Conservation (phyloP, 2,329 filamentous ascomycete genomes). For the Fusarium caatingaense region DNA sequence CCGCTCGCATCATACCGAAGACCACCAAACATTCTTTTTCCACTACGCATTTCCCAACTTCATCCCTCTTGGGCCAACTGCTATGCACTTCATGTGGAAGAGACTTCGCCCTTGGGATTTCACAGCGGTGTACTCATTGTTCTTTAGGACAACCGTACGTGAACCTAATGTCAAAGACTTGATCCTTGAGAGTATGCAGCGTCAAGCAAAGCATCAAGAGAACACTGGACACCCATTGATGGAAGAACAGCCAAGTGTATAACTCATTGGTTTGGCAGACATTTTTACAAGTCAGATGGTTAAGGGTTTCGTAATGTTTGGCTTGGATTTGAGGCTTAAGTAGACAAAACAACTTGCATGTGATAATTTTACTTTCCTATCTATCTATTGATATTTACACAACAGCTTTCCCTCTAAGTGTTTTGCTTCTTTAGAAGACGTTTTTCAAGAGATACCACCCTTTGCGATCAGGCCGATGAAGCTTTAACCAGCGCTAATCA, state of each 20-base stretch:
- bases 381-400: too few relatives aligned
- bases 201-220: neutral
- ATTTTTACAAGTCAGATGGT: neutral
- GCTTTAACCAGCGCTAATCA: too few relatives aligned
- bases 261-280: neutral
- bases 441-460: too few relatives aligned
- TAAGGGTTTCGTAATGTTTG: neutral
- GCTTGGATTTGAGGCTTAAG: neutral
- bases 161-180: neutral
- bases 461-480: too few relatives aligned
- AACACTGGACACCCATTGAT: neutral
- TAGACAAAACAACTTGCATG: neutral
- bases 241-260: neutral
- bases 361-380: neutral
- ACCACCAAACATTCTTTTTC: neutral
- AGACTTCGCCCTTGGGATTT: neutral
- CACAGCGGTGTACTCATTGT: neutral
- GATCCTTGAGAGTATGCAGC: neutral
- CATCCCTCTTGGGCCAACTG: neutral
- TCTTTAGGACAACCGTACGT: neutral
- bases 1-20: neutral
- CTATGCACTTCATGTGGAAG: neutral
- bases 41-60: neutral
- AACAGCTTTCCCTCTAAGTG: too few relatives aligned
- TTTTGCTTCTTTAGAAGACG: too few relatives aligned